Evolutionary conservation across 805 yeast genomes (phyloP), one percentile per base, ranked within the genome.

Genomic region (Cyberlindnera subsufficiens): DNA sequence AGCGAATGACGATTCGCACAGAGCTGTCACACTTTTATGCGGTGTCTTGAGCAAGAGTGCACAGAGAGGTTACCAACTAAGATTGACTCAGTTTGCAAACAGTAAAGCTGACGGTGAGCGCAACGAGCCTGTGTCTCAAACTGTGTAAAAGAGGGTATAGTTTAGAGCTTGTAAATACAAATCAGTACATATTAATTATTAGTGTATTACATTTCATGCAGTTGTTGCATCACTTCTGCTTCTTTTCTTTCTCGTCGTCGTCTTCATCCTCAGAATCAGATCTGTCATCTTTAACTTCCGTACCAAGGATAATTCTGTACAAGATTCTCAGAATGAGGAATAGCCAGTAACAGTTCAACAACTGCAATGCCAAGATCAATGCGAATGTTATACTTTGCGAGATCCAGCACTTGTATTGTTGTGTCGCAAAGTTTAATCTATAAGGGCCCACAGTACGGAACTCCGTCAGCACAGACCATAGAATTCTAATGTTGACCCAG

Each of bases 361-460:
- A 55, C 63, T 93, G 98, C 50, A 93, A 72, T 1, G 93, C 90
- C 41, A 75, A 69, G 46, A 93, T 75, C 57, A 93, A 74, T 18
- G 66, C 63, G 57, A 93, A 90, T 3, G 91, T 90, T 61, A 93
- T 89, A 42, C 87, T 86, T 67, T 87, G 95, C 19, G 98, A 83
- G 52, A 93, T 86, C 84, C 88, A 88, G 67, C 98, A 93, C 66
- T 93, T 93, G 70, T 91, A 93, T 64, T 93, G 96, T 64, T 90
- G 91, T 27, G 93, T 81, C 11, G 75, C 86, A 80, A 87, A 93
- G 69, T 88, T 79, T 53, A 93, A 71, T 43, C 74, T 75, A 65
- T 72, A 89, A 42, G 82, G 81, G 32, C 99, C 99, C 19, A 86
- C 88, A 2, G 95, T 77, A 51, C 72, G 76, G 67, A 86, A 93